Conservation (phyloP, 2,329 filamentous ascomycete species). For the Pseudogymnoascus sp. region DNA sequence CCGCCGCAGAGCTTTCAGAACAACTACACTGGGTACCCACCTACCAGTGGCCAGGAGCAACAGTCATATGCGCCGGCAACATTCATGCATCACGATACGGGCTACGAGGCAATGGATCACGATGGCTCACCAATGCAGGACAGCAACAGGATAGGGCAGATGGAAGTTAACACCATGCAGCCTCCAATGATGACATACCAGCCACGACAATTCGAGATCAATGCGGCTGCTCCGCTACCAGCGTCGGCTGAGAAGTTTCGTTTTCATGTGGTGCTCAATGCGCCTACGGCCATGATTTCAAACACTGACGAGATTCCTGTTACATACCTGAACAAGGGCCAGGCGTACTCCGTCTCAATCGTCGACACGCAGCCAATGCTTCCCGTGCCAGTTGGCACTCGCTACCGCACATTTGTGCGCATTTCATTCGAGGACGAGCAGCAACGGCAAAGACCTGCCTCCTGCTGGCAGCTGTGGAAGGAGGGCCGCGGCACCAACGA, state of each 20-base stretch:
- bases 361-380: conserved; percentile 64
- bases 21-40: not conserved
- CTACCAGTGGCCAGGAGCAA: conserved; percentile 29
- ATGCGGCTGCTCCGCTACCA: conserved; percentile 41
- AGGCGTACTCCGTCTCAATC: conserved; percentile 82
- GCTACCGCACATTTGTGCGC: conserved; percentile 85
- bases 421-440: conserved; percentile 96
- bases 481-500: conserved; percentile 93
- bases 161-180: conserved; percentile 54
- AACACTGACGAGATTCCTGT: conserved; percentile 84
- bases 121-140: conserved; percentile 61
- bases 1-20: conserved; percentile 29
- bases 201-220: conserved; percentile 39
- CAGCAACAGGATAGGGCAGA: conserved; percentile 44
- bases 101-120: conserved; percentile 72
- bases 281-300: conserved; percentile 93
- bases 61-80: conserved; percentile 64
- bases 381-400: conserved; percentile 50
- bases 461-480: conserved; percentile 91
- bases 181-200: conserved; percentile 54
- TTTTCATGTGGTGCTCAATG: conserved; percentile 82
- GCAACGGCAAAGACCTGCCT: conserved; percentile 72
- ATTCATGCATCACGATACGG: conserved; percentile 73
- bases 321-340: conserved; percentile 97
- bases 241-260: conserved; percentile 66